phyloP scores from a whole-genome alignment of 2,329 filamentous ascomycete species.

The Setomelanomma holmii region DNA sequence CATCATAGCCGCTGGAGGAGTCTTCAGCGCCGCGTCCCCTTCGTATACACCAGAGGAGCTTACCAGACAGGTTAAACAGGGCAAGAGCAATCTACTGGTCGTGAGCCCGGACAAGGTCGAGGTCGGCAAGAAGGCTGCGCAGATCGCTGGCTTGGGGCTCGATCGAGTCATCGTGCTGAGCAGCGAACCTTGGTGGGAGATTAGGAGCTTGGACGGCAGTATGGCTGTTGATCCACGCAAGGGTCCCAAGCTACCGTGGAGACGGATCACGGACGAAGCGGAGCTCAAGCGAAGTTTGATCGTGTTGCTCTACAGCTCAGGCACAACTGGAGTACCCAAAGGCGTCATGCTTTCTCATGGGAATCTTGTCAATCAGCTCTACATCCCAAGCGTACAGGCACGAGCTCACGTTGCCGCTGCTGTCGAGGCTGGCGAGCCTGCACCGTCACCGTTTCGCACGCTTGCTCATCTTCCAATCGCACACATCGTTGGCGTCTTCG shows the following conservation, averaged over 20 bases:
- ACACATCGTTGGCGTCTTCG: constrained; percentile 54
- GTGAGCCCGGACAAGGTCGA: constrained; percentile 58
- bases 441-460: constrained; percentile 33
- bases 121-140: constrained; percentile 56
- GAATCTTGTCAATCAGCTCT: constrained; percentile 48
- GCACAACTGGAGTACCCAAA: constrained; percentile 55
- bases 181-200: constrained; percentile 35
- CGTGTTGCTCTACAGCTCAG: constrained; percentile 52
- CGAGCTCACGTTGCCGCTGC: not conserved
- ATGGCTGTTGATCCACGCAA: not conserved
- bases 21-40: constrained; percentile 62
- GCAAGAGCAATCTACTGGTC: constrained; percentile 49
- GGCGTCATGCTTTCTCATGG: constrained; percentile 48
- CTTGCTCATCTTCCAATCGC: constrained; percentile 54
- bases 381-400: constrained; percentile 21
- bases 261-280: constrained; percentile 57
- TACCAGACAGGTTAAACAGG: constrained; percentile 52
- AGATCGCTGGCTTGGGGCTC: constrained; percentile 52
- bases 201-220: constrained; percentile 3
- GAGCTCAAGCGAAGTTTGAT: constrained; percentile 54
- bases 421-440: not conserved
- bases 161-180: constrained; percentile 53
- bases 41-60: constrained; percentile 59
- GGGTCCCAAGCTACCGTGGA: constrained; percentile 51
- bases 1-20: constrained; percentile 65